Evolutionary conservation across 805 yeast genomes (phyloP).

Genomic region (Wickerhamiella vanderwaltii): DNA sequence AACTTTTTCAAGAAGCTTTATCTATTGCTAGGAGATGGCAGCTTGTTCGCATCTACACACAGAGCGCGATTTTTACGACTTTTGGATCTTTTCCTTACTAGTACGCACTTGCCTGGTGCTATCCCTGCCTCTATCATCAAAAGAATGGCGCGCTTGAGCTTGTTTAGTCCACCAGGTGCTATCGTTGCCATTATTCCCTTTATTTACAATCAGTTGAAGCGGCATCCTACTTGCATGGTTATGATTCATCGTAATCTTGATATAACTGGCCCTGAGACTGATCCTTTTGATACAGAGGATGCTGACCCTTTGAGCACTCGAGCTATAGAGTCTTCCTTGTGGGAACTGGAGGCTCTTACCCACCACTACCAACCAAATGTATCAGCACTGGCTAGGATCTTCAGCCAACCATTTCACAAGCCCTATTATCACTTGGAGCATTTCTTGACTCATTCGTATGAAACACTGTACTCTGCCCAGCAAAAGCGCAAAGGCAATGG

Average conservation of each 20-base stretch:
- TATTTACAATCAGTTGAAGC: slow-evolving; percentile 72
- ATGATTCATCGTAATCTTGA: slow-evolving; percentile 47
- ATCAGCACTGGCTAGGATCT: slow-evolving; percentile 79
- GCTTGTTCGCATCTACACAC: slow-evolving; percentile 62
- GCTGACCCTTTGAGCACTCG: slow-evolving; percentile 63
- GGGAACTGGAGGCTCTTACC: slow-evolving; percentile 79
- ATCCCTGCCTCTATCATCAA: slow-evolving; percentile 85
- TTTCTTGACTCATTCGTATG: slow-evolving; percentile 83
- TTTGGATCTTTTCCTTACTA: slow-evolving; percentile 70
- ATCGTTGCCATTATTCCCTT: slow-evolving; percentile 82
- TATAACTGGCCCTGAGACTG: slow-evolving; percentile 33
- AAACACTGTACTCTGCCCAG: slow-evolving; percentile 49
- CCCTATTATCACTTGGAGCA: slow-evolving; percentile 83
- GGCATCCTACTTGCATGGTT: slow-evolving; percentile 90
- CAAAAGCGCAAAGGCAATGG: slow-evolving; percentile 25
- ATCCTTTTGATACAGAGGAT: slow-evolving; percentile 57
- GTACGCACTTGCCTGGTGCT: slow-evolving; percentile 75
- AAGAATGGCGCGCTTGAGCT: slow-evolving; percentile 57
- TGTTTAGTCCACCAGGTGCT: slow-evolving; percentile 79
- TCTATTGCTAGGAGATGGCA: slow-evolving; percentile 55
- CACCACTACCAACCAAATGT: slow-evolving; percentile 92
- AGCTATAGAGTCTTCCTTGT: slow-evolving; percentile 74
- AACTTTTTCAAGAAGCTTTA: slow-evolving; percentile 76
- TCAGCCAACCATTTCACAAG: slow-evolving; percentile 77
- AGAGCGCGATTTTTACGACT: slow-evolving; percentile 80